Base-by-base conservation (phyloP, 257 asterid species). In the Nicotiana noctiflora region DNA sequence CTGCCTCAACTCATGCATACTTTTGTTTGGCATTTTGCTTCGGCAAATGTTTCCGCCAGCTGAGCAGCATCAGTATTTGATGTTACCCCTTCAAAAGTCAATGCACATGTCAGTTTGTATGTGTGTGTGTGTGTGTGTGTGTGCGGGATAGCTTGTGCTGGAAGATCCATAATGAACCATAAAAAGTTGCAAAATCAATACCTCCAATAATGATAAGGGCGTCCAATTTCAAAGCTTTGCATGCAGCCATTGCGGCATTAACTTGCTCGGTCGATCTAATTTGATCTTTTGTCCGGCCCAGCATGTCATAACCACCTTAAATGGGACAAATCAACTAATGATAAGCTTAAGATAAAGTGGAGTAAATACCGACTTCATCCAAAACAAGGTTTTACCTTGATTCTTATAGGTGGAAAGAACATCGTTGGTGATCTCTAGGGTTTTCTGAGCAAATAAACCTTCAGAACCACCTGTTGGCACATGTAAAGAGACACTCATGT, bases 11-110 rank as follows among this genome's bases (percentile, higher is more conserved):
- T 2, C 82, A 51, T 60, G 59, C 83, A 66, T 85, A 92, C 98
- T 91, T 91, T 96, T 55, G 99, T 94, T 13, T 83, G 85, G 88
- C 99, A 96, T 80, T 93, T 91, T 64, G 93, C 93, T 81, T 92
- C 97, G 0, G 98, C 98, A 91, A 94, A 94, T 11, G 95, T 93
- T 89, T 96, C 98, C 60, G 99, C 99, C 89, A 96, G 99, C 83
- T 94, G 97, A 82, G 98, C 97, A 83, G 98, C 98, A 80, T 96
- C 99, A 51, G 99, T 96, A 90, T 96, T 96, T 85, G 99, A 96
- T 67, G 98, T 92, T 79, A 96, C 99, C 62, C 99, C 99, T 95
- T 85, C 81, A 86, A 70, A 72, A 49, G 7, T 34, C 60, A 84
- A 82, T 82, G 79, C 14, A 81, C 17, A 49, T 81, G 72, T 55